Conservation (phyloP, 805 yeast species). For the Metschnikowia colocasiae region DNA sequence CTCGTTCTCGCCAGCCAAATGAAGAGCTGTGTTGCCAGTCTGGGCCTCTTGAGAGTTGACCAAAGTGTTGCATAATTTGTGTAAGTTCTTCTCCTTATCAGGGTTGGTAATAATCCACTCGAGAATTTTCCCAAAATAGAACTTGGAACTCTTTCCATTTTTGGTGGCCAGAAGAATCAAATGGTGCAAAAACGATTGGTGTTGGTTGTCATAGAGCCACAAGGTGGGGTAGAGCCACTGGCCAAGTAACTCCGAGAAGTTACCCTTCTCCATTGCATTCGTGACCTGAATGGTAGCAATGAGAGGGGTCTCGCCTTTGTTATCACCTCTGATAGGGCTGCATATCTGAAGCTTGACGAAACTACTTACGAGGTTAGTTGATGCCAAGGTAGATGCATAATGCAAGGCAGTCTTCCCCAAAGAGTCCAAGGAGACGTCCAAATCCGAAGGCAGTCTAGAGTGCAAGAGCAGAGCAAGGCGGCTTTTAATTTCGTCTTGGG, state of each 20-base stretch:
- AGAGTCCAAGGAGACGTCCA: conserved; percentile 38
- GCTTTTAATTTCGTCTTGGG: conserved; percentile 23
- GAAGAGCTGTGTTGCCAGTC: conserved; percentile 38
- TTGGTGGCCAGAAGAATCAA: conserved; percentile 50
- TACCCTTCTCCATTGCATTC: conserved; percentile 72
- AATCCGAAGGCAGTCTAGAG: conserved; percentile 10
- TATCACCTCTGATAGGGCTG: conserved; percentile 39
- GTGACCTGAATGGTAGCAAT: conserved; percentile 79
- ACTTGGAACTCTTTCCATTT: conserved; percentile 33
- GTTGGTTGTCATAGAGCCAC: conserved; percentile 51
- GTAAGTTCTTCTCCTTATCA: conserved; percentile 17
- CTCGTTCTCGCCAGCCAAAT: conserved; percentile 39
- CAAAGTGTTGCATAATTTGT: conserved; percentile 18
- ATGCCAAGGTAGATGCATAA: conserved; percentile 41
- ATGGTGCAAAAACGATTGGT: conserved; percentile 83
- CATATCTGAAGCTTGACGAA: conserved; percentile 34
- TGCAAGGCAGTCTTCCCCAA: conserved; percentile 42
- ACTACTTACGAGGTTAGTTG: conserved; percentile 31
- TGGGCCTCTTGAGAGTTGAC: conserved; percentile 35
- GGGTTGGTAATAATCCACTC: conserved; percentile 29
- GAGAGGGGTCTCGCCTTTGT: conserved; percentile 32
- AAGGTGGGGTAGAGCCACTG: conserved; percentile 59
- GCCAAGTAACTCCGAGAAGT: conserved; percentile 68
- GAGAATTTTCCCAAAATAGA: conserved; percentile 33
- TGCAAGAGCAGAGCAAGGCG: conserved; percentile 23